Conservation (phyloP, 805 yeast species). For the Saturnispora kantuleensis region DNA sequence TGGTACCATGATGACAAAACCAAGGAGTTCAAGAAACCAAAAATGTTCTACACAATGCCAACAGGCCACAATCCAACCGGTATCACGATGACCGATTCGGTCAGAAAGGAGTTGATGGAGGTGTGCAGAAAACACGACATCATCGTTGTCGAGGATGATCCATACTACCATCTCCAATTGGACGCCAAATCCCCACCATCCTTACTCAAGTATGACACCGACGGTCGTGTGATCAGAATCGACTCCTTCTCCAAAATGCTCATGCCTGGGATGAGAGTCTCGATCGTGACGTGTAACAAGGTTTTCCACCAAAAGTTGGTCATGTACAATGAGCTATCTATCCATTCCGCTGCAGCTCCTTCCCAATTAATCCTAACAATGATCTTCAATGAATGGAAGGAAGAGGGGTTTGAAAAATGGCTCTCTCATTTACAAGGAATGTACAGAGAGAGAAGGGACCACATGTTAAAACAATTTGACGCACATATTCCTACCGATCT, state of each 20-base stretch:
- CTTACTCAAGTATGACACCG: slow-evolving; percentile 58
- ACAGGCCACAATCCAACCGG: slow-evolving; percentile 89
- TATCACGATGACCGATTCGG: slow-evolving; percentile 44
- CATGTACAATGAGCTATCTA: slow-evolving; percentile 57
- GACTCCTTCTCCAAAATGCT: slow-evolving; percentile 73
- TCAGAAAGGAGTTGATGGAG: slow-evolving; percentile 49
- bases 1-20: slow-evolving; percentile 52
- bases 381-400: slow-evolving; percentile 49
- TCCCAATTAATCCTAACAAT: slow-evolving; percentile 53
- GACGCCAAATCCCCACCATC: slow-evolving; percentile 42
- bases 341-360: slow-evolving; percentile 69
- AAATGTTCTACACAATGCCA: slow-evolving; percentile 56
- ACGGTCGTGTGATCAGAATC: slow-evolving; percentile 68
- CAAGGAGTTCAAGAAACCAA: slow-evolving; percentile 34
- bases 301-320: slow-evolving; percentile 40
- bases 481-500: slow-evolving; percentile 37
- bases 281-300: slow-evolving; percentile 64
- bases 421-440: slow-evolving; percentile 48
- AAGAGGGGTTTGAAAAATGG: slow-evolving; percentile 63
- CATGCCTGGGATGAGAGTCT: slow-evolving; percentile 70
- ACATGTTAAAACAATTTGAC: slow-evolving; percentile 41
- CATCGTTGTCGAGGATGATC: slow-evolving; percentile 75
- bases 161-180: slow-evolving; percentile 69
- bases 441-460: slow-evolving; percentile 56
- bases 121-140: slow-evolving; percentile 60